Base-by-base conservation (phyloP, 768 basidiomycete species). In the Dioszegia crocea region DNA sequence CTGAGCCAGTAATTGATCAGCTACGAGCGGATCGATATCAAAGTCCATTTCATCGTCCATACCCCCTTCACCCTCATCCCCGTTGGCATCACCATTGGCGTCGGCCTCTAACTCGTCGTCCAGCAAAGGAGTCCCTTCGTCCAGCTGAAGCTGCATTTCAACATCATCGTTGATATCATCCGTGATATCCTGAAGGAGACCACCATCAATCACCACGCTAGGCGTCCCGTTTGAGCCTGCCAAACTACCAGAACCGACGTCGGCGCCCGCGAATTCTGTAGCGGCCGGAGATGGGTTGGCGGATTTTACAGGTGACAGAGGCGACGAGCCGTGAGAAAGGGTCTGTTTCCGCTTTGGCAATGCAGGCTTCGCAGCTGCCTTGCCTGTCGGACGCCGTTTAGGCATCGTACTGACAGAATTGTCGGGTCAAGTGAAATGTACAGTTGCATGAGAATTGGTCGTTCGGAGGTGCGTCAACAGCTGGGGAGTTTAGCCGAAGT, bases 291-390 rank as follows among this genome's bases (percentile, higher is more conserved):
- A 47, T 11, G 40, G 40, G 21, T 40, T 29, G 17, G 56, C 52
- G 8, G 65, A 63, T 57, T 64, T 63, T 27, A 59, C 40, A 5
- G 66, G 66, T 14, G 66, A 67, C 10, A 67, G 58, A 14, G 66
- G 59, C 6, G 65, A 67, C 5, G 65, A 63, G 16, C 56, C 65
- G 49, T 1, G 57, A 59, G 16, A 48, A 17, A 12, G 56, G 14
- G 5, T 38, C 30, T 10, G 17, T 21, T 40, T 53, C 9, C 36
- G 36, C 16, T 40, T 53, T 26, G 39, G 38, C 47, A 14, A 9
- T 16, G 40, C 36, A 40, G 51, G 24, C 36, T 33, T 33, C 40
- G 40, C 14, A 43, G 14, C 21, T 43, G 40, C 40, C 40, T 21
- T 43, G 40, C 40, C 21, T 43, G 40, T 9, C n/a, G 40, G 14